Evolutionary conservation across 805 yeast species (phyloP).

Genomic region (Limtongia smithiae): DNA sequence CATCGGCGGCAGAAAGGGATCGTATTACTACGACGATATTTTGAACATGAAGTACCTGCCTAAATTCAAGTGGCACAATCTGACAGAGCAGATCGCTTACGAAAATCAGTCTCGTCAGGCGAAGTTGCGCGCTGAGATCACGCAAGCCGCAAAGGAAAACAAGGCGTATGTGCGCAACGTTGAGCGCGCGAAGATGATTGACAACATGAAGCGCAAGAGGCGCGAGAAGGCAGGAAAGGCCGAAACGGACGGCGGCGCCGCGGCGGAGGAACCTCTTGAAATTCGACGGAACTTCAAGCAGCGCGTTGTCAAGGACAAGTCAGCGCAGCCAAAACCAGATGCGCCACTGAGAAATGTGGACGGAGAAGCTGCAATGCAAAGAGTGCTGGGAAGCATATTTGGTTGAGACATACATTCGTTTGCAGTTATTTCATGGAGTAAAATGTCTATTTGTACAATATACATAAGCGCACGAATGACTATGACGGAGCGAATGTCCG

Average conservation of each 20-base stretch:
- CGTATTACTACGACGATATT: conserved; percentile 89
- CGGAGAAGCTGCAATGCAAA: conserved; percentile 17
- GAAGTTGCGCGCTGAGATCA: conserved; percentile 79
- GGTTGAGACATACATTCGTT: background rate
- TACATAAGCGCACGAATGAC: no score
- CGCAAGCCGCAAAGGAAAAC: conserved; percentile 84
- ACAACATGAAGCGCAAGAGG: conserved; percentile 56
- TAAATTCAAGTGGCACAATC: conserved; percentile 91
- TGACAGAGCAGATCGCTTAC: conserved; percentile 87
- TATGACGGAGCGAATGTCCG: no score
- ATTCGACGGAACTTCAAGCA: conserved; percentile 67
- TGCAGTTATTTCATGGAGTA: no score
- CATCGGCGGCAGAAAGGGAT: conserved; percentile 87
- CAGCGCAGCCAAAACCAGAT: conserved; percentile 1
- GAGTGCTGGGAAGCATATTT: conserved; percentile 27
- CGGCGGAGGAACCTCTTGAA: conserved; percentile 35
- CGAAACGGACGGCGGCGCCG: conserved; percentile 27
- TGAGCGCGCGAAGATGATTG: conserved; percentile 78
- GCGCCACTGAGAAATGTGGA: conserved; percentile 13
- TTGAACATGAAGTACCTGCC: conserved; percentile 84
- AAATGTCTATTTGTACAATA: no score
- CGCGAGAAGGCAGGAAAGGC: conserved; percentile 39
- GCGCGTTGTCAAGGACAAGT: conserved; percentile 49
- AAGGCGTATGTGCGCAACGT: conserved; percentile 79
- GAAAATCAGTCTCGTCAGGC: conserved; percentile 88